Conservation (phyloP, 768 basidiomycete species). For the Myochromella boudieri region DNA sequence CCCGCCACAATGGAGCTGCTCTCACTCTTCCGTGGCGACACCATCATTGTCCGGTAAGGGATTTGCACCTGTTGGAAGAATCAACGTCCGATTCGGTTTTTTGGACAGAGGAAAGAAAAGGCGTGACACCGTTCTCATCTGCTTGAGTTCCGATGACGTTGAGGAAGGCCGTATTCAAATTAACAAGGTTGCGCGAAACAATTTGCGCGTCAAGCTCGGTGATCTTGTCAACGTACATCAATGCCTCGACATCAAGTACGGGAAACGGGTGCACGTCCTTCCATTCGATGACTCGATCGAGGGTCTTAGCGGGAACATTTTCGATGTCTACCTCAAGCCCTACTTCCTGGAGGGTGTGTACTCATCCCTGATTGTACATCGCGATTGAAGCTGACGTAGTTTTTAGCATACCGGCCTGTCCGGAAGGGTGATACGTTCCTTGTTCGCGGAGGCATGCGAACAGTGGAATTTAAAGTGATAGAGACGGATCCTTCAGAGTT, state of each 20-base stretch:
- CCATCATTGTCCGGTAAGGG: conserved; percentile 84
- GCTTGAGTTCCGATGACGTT: conserved; percentile 91
- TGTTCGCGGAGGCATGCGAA: conserved; percentile 96
- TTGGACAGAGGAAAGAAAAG: conserved; percentile 88
- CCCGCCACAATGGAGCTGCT: conserved; percentile 96
- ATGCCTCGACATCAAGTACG: conserved; percentile 98
- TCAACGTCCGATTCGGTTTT: conserved; percentile 3
- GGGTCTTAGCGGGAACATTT: conserved; percentile 96
- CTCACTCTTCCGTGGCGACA: conserved; percentile 94
- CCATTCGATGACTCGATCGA: conserved; percentile 99
- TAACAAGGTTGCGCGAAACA: conserved; percentile 99
- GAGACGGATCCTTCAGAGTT: conserved; percentile 98
- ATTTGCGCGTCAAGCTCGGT: conserved; percentile 94
- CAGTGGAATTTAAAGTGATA: conserved; percentile 98
- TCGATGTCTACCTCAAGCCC: conserved; percentile 97
- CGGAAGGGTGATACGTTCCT: conserved; percentile 99
- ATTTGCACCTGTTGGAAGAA: background rate
- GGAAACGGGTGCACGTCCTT: conserved; percentile 94
- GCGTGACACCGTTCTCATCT: conserved; percentile 96
- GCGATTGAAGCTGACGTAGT: conserved; percentile 1
- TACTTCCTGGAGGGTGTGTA: conserved; percentile 92
- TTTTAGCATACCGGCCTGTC: conserved; percentile 84
- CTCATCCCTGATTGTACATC: background rate
- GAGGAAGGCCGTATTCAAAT: conserved; percentile 98
- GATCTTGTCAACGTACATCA: conserved; percentile 96